These are phyloP conservation scores for Colletotrichum siamense DNA, from an alignment of 2,329 filamentous ascomycete species.

Conservation along the genomic window DNA sequence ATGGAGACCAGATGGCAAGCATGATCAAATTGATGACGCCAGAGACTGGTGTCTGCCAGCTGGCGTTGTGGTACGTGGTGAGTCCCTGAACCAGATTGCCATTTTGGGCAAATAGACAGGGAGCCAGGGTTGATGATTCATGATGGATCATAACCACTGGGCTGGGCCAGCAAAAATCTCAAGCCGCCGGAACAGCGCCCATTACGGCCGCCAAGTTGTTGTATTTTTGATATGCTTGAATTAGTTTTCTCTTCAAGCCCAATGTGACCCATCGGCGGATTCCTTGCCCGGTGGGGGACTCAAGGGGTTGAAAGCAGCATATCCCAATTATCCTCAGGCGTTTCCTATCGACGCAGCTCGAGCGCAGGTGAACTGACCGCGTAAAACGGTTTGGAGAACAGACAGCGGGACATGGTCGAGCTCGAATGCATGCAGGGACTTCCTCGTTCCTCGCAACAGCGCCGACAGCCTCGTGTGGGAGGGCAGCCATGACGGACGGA, in stretches of 20 bases:
- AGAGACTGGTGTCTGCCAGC: background rate
- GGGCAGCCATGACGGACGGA: conserved; percentile 5
- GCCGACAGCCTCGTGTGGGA: background rate
- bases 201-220: background rate
- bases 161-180: background rate
- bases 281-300: background rate
- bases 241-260: background rate
- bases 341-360: background rate
- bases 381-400: conserved; percentile 14
- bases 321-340: background rate
- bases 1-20: background rate
- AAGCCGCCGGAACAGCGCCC: background rate
- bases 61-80: background rate
- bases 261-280: background rate
- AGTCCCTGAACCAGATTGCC: conserved; percentile 1
- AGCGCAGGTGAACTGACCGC: background rate
- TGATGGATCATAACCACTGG: background rate
- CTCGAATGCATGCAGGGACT: conserved; percentile 18
- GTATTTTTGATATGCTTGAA: background rate
- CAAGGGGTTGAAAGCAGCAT: background rate
- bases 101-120: conserved; percentile 4
- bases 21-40: conserved; percentile 15
- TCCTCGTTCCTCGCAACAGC: background rate
- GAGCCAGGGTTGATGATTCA: conserved; percentile 19
- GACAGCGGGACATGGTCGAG: conserved; percentile 9